These are phyloP conservation scores for Macrolepiota fuliginosa DNA, from an alignment of 768 basidiomycete genomes.

Conservation along the genomic window DNA sequence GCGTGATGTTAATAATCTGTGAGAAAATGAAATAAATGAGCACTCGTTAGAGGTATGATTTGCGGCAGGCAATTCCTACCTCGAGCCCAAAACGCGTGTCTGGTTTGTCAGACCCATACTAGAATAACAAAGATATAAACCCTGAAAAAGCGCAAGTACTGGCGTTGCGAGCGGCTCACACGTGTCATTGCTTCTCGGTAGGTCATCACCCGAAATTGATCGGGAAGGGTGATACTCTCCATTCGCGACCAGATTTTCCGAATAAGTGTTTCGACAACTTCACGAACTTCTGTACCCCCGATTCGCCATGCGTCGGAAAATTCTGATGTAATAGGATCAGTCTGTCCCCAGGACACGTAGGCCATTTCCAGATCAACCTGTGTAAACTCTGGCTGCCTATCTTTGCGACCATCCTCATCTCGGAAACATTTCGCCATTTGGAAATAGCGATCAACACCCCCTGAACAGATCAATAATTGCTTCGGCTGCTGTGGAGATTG, in stretches of 20 bases:
- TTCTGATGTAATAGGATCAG: slow-evolving; percentile 18
- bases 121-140: slow-evolving; percentile 11
- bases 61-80: slow-evolving; percentile 40
- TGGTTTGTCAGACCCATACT: slow-evolving; percentile 96
- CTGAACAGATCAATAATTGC: slow-evolving; percentile 88
- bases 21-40: slow-evolving; percentile 16
- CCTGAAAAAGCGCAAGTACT: slow-evolving; percentile 16
- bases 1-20: slow-evolving; percentile 44
- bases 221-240: slow-evolving; percentile 59
- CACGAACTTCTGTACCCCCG: slow-evolving; percentile 80
- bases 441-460: slow-evolving; percentile 86
- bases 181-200: slow-evolving; percentile 89
- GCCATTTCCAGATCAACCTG: slow-evolving; percentile 98
- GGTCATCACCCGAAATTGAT: slow-evolving; percentile 76
- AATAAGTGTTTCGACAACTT: slow-evolving; percentile 74
- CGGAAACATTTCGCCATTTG: slow-evolving; percentile 95
- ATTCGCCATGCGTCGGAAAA: slow-evolving; percentile 65
- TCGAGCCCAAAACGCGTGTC: slow-evolving; percentile 87
- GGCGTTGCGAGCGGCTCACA: slow-evolving; percentile 42
- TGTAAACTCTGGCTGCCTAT: slow-evolving; percentile 96
- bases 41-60: slow-evolving; percentile 14
- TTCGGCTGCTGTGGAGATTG: slow-evolving; percentile 98
- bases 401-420: slow-evolving; percentile 93
- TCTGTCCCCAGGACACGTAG: slow-evolving; percentile 79
- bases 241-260: slow-evolving; percentile 73